Evolutionary conservation across 176 grass and related monocot species (phyloP).

Genomic region (Alloteropsis semialata): DNA sequence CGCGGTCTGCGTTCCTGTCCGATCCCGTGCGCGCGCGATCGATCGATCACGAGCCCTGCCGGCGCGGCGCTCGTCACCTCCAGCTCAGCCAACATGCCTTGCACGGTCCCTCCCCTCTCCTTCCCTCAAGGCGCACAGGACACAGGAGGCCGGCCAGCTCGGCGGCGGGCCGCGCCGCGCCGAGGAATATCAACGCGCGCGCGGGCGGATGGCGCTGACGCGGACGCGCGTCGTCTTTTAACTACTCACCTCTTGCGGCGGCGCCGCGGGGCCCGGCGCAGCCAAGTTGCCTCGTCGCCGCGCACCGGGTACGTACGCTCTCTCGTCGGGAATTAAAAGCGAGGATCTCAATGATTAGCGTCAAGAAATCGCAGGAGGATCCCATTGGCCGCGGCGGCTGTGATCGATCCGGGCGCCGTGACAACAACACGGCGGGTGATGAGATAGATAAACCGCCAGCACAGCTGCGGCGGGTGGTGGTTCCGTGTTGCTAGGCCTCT

Average conservation of each 20-base stretch:
- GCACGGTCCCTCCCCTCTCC: background rate
- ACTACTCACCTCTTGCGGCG: too few species aligned
- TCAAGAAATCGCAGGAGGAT: background rate
- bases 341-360: background rate
- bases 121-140: background rate
- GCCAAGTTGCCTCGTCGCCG: background rate
- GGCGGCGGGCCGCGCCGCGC: background rate
- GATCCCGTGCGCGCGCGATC: background rate
- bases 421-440: too few species aligned
- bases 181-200: background rate
- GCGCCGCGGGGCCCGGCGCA: background rate
- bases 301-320: too few species aligned
- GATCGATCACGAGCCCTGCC: background rate
- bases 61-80: background rate
- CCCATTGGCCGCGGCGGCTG: background rate
- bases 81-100: constrained; percentile 13
- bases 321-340: too few species aligned
- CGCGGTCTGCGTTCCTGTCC: background rate
- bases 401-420: background rate
- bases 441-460: too few species aligned
- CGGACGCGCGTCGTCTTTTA: background rate
- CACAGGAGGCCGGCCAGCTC: background rate
- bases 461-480: too few species aligned
- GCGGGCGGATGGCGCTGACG: background rate
- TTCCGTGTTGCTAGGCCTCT: too few species aligned